Evolutionary conservation across 441 rosid genomes (phyloP).

Genomic region (Daphne laureola): DNA sequence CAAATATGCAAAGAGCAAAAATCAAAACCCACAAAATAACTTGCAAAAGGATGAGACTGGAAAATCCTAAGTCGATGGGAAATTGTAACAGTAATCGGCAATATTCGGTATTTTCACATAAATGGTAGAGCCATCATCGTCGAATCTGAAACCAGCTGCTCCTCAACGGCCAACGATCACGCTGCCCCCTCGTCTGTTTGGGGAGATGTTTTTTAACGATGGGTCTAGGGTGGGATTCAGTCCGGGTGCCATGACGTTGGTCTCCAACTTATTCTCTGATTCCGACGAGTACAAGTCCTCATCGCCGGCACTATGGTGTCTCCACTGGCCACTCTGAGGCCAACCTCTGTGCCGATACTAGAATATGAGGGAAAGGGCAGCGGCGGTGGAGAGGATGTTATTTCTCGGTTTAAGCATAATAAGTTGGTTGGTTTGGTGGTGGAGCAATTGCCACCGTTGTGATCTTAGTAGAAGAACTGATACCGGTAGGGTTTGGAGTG

Average conservation of each 20-base stretch:
- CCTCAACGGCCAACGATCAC: conserved; percentile 46
- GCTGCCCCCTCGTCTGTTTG: conserved; percentile 59
- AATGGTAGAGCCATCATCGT: conserved; percentile 19
- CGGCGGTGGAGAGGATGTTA: conserved; percentile 22
- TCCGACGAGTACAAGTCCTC: conserved; percentile 72
- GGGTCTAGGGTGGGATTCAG: conserved; percentile 50
- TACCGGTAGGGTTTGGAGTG: too few relatives aligned
- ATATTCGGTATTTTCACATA: conserved; percentile 13
- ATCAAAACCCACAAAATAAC: conserved; percentile 12
- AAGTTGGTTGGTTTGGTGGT: conserved; percentile 45
- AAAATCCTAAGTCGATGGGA: too few relatives aligned
- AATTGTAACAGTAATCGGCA: conserved; percentile 27
- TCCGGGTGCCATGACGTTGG: conserved; percentile 95
- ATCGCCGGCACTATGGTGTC: conserved; percentile 82
- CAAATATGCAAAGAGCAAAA: conserved; percentile 3
- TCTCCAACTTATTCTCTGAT: conserved; percentile 64
- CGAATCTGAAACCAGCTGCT: conserved; percentile 12
- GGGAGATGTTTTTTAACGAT: conserved; percentile 34
- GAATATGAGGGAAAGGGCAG: conserved; percentile 11
- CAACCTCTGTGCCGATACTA: conserved; percentile 2
- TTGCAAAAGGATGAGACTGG: conserved; percentile 7
- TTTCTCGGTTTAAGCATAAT: conserved; percentile 39
- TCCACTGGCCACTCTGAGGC: conserved; percentile 25
- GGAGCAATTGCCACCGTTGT: conserved; percentile 42
- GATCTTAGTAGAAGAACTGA: too few relatives aligned